Conservation (phyloP, 148 eudicot species). For the Agrostemma githago region DNA sequence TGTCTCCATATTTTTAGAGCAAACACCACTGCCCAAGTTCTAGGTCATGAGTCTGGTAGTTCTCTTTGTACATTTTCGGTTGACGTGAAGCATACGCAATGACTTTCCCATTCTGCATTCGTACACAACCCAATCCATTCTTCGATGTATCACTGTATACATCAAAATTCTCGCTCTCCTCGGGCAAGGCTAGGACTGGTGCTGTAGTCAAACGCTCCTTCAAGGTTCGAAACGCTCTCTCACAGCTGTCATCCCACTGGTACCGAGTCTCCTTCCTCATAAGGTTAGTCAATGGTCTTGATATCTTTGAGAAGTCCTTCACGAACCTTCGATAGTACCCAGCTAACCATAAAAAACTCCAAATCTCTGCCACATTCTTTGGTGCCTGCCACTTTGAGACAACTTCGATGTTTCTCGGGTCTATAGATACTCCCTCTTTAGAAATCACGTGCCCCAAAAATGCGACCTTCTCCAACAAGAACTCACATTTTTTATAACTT, state of each 20-base stretch:
- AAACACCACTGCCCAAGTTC: neutral
- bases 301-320: too few species aligned
- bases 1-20: neutral
- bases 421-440: neutral
- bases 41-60: neutral
- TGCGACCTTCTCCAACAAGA: neutral
- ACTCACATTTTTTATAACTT: constrained; percentile 5
- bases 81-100: neutral
- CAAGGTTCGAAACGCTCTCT: too few species aligned
- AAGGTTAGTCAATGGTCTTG: too few species aligned
- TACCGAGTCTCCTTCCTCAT: too few species aligned
- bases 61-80: neutral
- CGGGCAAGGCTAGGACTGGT: neutral
- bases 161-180: neutral
- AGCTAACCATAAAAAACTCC: too few species aligned
- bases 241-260: too few species aligned
- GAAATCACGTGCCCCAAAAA: neutral
- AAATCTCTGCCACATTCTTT: too few species aligned
- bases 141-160: neutral
- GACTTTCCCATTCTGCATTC: neutral
- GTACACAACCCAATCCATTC: neutral
- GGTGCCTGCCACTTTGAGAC: too few species aligned
- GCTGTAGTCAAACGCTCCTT: too few species aligned
- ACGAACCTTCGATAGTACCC: too few species aligned
- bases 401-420: neutral